These are phyloP conservation scores for Arabidopsis arenosa DNA, from an alignment of 345 rosid genomes.

Conservation along the genomic window DNA sequence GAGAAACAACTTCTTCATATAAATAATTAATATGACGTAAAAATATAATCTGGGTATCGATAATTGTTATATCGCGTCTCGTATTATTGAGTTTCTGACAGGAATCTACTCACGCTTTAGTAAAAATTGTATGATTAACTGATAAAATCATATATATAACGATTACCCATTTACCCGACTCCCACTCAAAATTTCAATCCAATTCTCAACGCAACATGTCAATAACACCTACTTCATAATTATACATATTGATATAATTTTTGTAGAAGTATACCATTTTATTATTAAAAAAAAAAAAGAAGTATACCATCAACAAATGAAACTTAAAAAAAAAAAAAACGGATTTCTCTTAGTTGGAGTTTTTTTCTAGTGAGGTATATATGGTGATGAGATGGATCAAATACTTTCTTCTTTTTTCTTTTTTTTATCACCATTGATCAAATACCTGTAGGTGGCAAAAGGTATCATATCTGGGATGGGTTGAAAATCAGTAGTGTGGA, in stretches of 20 bases:
- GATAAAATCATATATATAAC: slow-evolving; percentile 29
- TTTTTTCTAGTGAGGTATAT: no score
- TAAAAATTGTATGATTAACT: background rate
- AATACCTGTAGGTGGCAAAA: slow-evolving; percentile 8
- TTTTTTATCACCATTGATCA: no score
- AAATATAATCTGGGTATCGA: background rate
- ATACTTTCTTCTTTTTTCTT: no score
- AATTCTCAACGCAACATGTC: background rate
- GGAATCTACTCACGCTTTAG: background rate
- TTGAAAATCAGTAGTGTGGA: background rate
- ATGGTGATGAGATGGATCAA: no score
- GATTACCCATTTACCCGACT: slow-evolving; percentile 10
- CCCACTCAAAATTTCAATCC: background rate
- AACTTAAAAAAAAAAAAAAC: background rate
- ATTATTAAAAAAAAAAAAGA: no score
- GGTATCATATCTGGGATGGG: background rate
- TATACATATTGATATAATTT: background rate
- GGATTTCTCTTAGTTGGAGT: background rate
- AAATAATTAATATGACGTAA: background rate
- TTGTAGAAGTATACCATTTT: background rate
- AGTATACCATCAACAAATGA: background rate
- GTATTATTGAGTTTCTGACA: slow-evolving; percentile 15
- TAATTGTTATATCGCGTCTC: background rate
- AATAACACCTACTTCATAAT: background rate
- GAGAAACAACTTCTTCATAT: slow-evolving; percentile 8